phyloP scores from a whole-genome alignment of 1,139 yeast species.

The Candida dubliniensis region DNA sequence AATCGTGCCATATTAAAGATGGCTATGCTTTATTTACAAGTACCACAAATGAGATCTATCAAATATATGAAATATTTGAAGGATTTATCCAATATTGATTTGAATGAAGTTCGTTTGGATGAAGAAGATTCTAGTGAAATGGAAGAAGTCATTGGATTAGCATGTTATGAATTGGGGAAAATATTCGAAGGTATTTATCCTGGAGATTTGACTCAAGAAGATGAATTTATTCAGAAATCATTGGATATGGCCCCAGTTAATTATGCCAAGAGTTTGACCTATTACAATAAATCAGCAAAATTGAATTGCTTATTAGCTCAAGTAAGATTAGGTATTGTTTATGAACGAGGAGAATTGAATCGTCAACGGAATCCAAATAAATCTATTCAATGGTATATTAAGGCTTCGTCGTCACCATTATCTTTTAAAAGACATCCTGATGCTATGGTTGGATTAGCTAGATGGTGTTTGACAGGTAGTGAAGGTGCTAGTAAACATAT shows the following conservation, averaged over 20 bases:
- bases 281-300: constrained; percentile 76
- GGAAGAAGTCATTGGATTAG: constrained; percentile 43
- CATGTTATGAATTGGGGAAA: constrained; percentile 59
- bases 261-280: constrained; percentile 61
- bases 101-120: constrained; percentile 34
- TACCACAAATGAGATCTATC: constrained; percentile 35
- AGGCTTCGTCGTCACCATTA: constrained; percentile 63
- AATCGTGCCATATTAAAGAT: constrained; percentile 46
- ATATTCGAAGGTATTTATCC: constrained; percentile 67
- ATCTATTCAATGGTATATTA: constrained; percentile 87
- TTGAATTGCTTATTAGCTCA: constrained; percentile 79
- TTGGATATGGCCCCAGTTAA: constrained; percentile 47
- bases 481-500: constrained; percentile 52
- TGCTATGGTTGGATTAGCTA: constrained; percentile 85
- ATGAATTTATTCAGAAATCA: constrained; percentile 36
- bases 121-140: constrained; percentile 45
- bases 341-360: constrained; percentile 80
- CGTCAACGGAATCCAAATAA: constrained; percentile 66
- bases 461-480: constrained; percentile 90
- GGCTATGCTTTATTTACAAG: constrained; percentile 40
- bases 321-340: constrained; percentile 81
- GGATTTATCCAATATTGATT: constrained; percentile 39
- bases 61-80: constrained; percentile 38
- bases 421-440: constrained; percentile 69
- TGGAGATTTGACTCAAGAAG: constrained; percentile 41